phyloP scores from a whole-genome alignment of 2,329 filamentous ascomycete species.

The Colletotrichum cereale region DNA sequence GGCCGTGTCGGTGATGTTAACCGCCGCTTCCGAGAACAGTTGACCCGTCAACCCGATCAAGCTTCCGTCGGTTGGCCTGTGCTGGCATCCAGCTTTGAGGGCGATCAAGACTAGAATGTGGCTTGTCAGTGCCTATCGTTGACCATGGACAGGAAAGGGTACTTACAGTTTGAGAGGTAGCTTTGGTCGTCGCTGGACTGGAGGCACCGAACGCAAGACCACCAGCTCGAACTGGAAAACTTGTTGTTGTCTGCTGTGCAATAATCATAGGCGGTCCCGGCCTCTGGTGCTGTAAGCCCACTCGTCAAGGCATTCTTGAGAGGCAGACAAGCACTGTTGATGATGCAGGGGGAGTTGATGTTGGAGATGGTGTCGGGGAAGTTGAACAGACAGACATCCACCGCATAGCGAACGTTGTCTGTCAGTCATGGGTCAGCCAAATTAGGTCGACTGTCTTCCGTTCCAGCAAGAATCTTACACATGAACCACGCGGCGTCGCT shows the following conservation, averaged over 20 bases:
- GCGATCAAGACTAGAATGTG: slow-evolving; percentile 58
- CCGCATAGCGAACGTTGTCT: slow-evolving; percentile 65
- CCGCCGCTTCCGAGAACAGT: slow-evolving; percentile 52
- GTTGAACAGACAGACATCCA: slow-evolving; percentile 61
- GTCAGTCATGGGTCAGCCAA: background rate
- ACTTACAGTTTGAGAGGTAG: slow-evolving; percentile 64
- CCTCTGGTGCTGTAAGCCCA: slow-evolving; percentile 46
- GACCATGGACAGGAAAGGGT: too few species aligned
- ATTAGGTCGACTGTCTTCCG: background rate
- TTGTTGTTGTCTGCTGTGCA: slow-evolving; percentile 54
- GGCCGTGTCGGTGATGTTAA: slow-evolving; percentile 55
- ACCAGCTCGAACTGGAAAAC: slow-evolving; percentile 49
- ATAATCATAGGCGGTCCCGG: slow-evolving; percentile 52
- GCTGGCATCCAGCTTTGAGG: slow-evolving; percentile 61
- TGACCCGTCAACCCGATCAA: slow-evolving; percentile 56
- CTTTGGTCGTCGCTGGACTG: slow-evolving; percentile 53
- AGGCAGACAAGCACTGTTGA: slow-evolving; percentile 55
- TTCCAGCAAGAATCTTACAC: slow-evolving; percentile 52
- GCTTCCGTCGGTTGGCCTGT: slow-evolving; percentile 54
- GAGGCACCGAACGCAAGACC: slow-evolving; percentile 59
- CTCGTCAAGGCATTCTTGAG: slow-evolving; percentile 54
- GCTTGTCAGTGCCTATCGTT: background rate
- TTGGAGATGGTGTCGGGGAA: slow-evolving; percentile 45
- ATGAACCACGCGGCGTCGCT: slow-evolving; percentile 61
- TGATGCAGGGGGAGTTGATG: slow-evolving; percentile 57